Conservation (phyloP, 1,139 yeast species). For the Kodamaea ohmeri region DNA sequence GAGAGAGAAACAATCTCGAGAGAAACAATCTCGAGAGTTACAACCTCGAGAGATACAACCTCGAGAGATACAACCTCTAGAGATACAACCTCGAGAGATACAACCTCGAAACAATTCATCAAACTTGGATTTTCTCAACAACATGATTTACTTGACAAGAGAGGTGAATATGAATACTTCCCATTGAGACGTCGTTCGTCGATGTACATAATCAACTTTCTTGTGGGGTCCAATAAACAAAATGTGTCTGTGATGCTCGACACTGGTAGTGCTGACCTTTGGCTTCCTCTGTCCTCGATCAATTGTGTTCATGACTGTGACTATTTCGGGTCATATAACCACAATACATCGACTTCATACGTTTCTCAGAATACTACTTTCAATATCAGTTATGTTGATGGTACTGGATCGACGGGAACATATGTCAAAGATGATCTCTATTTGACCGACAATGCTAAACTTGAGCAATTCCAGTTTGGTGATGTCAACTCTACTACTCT, state of each 20-base stretch:
- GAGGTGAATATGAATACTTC: neutral
- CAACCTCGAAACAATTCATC: no score
- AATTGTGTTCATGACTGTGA: conserved; percentile 1
- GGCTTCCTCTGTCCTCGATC: conserved; percentile 24
- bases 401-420: conserved; percentile 17
- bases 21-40: neutral
- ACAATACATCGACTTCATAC: conserved; percentile 1
- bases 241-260: conserved; percentile 36
- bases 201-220: conserved; percentile 43
- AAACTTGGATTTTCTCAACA: neutral
- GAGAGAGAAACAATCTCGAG: neutral
- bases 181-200: neutral
- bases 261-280: conserved; percentile 47
- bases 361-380: conserved; percentile 8
- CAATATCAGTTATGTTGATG: conserved; percentile 19
- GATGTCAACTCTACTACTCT: conserved; percentile 18
- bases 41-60: neutral
- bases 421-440: conserved; percentile 19
- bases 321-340: conserved; percentile 1
- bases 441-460: conserved; percentile 13
- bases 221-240: conserved; percentile 34
- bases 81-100: no score
- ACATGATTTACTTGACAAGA: neutral
- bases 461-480: conserved; percentile 16
- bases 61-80: no score